Percentiles rank a stretch among this genome's conserved stretches.
Evolutionary conservation across 139 green algal genomes (phyloP).

Genomic region (Volvox reticuliferus): DNA sequence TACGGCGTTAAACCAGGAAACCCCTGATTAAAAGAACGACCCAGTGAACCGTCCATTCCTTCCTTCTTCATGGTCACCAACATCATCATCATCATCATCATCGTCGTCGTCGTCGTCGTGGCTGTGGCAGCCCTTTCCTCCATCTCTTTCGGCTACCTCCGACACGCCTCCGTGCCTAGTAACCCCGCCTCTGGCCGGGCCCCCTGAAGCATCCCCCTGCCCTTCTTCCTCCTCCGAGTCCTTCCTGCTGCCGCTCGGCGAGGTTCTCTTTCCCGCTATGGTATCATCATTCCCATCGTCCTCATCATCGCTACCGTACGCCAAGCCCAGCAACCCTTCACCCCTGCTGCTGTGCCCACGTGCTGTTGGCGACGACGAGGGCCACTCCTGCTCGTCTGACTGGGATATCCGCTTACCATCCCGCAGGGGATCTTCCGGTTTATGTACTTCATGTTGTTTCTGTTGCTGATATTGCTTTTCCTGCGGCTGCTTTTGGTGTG

Average conservation of each 20-base stretch:
- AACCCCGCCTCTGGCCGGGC: neutral
- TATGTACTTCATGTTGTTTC: no score
- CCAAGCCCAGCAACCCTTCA: neutral
- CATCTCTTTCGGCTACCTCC: neutral
- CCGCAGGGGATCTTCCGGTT: no score
- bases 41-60: neutral
- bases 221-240: neutral
- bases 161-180: neutral
- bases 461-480: no score
- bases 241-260: neutral
- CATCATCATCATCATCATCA: neutral
- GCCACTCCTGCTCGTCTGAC: no score
- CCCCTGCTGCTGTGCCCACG: neutral
- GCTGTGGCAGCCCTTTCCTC: neutral
- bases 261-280: no score
- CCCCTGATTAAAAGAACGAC: slow-evolving; percentile 11
- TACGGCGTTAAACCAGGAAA: no score
- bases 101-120: neutral
- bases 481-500: no score
- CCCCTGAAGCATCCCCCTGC: neutral
- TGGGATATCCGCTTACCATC: no score
- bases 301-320: slow-evolving; percentile 35
- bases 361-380: no score
- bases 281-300: neutral
- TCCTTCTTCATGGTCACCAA: no score